Evolutionary conservation across 164 flowering plant species (phyloP).

Genomic region (Macadamia integrifolia): DNA sequence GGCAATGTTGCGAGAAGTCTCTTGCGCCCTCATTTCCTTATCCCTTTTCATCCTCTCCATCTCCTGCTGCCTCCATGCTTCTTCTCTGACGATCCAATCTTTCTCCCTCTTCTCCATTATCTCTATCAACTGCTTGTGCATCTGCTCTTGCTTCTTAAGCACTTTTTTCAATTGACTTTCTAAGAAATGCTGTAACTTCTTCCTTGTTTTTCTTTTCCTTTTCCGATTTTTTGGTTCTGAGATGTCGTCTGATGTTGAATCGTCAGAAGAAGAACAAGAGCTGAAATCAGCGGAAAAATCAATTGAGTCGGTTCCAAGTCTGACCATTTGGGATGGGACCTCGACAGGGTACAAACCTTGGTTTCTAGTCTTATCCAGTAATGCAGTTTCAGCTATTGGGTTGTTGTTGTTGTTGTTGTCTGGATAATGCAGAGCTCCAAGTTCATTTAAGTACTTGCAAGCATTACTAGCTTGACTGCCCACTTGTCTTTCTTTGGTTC

Average conservation of each 20-base stretch:
- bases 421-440: conserved; percentile 4
- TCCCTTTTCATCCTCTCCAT: conserved; percentile 38
- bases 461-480: background rate
- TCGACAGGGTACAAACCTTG: background rate
- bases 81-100: conserved; percentile 50
- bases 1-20: conserved; percentile 40
- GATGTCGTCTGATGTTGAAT: conserved; percentile 13
- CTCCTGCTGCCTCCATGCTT: conserved; percentile 54
- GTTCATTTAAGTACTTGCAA: conserved; percentile 8
- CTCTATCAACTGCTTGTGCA: conserved; percentile 49
- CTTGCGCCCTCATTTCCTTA: conserved; percentile 38
- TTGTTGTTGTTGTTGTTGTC: too few species aligned
- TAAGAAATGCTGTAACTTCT: conserved; percentile 26
- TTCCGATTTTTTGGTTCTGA: conserved; percentile 17
- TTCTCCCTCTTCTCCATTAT: conserved; percentile 41
- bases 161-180: conserved; percentile 34
- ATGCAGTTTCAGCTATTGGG: conserved; percentile 1
- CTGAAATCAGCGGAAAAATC: conserved; percentile 18
- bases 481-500: conserved; percentile 2
- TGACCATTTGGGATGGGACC: background rate
- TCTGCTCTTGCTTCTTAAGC: conserved; percentile 49
- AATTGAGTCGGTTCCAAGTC: background rate
- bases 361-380: background rate
- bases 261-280: conserved; percentile 28
- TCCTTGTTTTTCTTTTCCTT: conserved; percentile 34